Conservation (phyloP, 2,329 filamentous ascomycete species). For the Talaromyces sp. region DNA sequence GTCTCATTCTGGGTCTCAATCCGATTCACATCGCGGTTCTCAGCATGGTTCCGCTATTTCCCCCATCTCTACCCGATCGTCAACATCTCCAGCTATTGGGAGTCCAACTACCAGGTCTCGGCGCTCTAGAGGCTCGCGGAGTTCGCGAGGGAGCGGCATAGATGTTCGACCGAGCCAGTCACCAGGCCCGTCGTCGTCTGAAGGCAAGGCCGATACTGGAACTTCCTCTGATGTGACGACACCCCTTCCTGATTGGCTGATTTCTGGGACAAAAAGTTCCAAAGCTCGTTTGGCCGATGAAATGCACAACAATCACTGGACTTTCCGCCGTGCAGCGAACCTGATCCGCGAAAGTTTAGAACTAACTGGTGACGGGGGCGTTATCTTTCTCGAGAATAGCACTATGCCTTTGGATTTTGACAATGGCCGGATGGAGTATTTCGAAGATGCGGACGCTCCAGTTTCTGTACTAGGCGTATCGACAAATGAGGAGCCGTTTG, state of each 20-base stretch:
- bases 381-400: slow-evolving; percentile 34
- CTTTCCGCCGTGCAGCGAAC: slow-evolving; percentile 46
- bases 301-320: slow-evolving; percentile 36
- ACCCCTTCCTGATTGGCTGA: slow-evolving; percentile 30
- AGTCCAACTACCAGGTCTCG: slow-evolving; percentile 9
- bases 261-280: slow-evolving; percentile 22
- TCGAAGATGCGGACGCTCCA: slow-evolving; percentile 24
- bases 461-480: slow-evolving; percentile 33
- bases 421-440: slow-evolving; percentile 26
- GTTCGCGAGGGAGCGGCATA: slow-evolving; percentile 13
- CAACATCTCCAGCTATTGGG: neutral
- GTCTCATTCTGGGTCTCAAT: neutral
- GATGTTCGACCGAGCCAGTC: slow-evolving; percentile 21
- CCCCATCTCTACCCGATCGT: slow-evolving; percentile 15
- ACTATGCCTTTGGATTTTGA: slow-evolving; percentile 27
- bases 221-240: slow-evolving; percentile 24
- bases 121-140: slow-evolving; percentile 9
- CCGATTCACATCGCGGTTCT: slow-evolving; percentile 5
- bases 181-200: slow-evolving; percentile 23
- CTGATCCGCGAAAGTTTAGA: slow-evolving; percentile 47
- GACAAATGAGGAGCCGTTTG: slow-evolving; percentile 33
- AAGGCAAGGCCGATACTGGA: slow-evolving; percentile 25
- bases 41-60: slow-evolving; percentile 23
- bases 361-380: slow-evolving; percentile 43
- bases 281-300: slow-evolving; percentile 27